Base-by-base conservation (phyloP, 83 land plant species). In the Picea abies region DNA sequence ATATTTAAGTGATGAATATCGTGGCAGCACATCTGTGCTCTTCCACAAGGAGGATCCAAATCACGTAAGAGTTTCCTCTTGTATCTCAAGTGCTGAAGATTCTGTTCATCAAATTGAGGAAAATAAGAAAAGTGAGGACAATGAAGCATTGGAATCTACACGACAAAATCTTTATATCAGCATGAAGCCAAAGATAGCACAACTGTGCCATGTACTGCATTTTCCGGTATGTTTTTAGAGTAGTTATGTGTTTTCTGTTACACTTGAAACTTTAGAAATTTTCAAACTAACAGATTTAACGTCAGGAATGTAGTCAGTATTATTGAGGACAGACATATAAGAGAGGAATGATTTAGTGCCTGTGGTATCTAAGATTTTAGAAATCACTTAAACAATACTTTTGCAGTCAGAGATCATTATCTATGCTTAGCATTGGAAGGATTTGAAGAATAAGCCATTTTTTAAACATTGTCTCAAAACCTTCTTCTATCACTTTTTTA, bases 171-270 rank as follows among this genome's bases (percentile, higher is more conserved):
- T 70, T 70, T 8, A 70, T 37, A 1, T 37, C 44, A 37, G 73
- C 37, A 70, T 37, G 16, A 70, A 70, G 47, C n/a, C 17, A 70
- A 47, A 70, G 73, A 70, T 70, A 17, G 16, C 19, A 70, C 73
- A 70, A 70, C n/a, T 70, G 47, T 70, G 73, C 32, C 35, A 70
- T 70, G 47, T 41, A 32, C 73, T 70, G 73, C 39, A 70, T 32
- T 70, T 70, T 17, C 73, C 73, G 73, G 73, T 70, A 37, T 70
- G 73, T 70, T 8, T 22, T 12, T 69, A 29, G 20, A 70, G 44
- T 41, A 70, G 9, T 70, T 70, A 32, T 41, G 39, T 16, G 35
- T 70, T 41, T 35, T 41, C 39, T 70, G 35, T 41, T 25, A 37
- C 20, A 11, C 25, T 68, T 5, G 7, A 16, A 16, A 32, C 44